Conservation (phyloP, 164 flowering plant genomes). For the Vitis rotundifolia region DNA sequence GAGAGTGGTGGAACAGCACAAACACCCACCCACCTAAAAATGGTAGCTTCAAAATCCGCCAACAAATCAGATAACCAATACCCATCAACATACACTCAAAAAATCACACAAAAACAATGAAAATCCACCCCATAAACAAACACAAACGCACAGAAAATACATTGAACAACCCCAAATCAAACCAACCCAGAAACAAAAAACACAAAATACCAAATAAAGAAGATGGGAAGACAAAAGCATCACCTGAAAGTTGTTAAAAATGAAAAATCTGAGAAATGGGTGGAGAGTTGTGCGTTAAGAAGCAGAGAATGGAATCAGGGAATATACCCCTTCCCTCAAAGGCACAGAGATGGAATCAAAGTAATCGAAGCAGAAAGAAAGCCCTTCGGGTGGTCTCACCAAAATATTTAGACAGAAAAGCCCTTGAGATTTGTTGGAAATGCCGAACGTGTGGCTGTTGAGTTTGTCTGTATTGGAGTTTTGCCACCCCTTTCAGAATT, state of each 20-base stretch:
- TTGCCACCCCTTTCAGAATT: too few species aligned
- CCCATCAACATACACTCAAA: neutral
- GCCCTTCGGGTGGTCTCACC: constrained; percentile 5
- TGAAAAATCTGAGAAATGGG: neutral
- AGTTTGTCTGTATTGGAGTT: neutral
- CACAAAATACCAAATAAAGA: too few species aligned
- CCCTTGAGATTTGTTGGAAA: constrained; percentile 7
- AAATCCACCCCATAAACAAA: too few species aligned
- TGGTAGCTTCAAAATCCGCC: neutral
- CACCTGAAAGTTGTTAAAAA: neutral
- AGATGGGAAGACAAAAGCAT: neutral
- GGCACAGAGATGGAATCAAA: constrained; percentile 6
- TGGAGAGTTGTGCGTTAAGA: constrained; percentile 5
- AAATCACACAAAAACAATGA: neutral
- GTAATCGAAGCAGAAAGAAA: neutral
- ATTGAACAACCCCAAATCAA: neutral
- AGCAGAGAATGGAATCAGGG: constrained; percentile 40
- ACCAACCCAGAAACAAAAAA: neutral
- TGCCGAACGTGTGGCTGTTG: neutral
- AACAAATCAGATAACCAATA: neutral
- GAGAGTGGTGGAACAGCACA: too few species aligned
- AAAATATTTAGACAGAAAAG: constrained; percentile 13
- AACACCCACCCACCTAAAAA: constrained; percentile 1
- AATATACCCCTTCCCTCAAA: constrained; percentile 34
- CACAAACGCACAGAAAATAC: neutral